Evolutionary conservation across 2,329 filamentous ascomycete species (phyloP), one percentile per base, ranked within the genome.

Genomic region (Calonectria fujianensis): DNA sequence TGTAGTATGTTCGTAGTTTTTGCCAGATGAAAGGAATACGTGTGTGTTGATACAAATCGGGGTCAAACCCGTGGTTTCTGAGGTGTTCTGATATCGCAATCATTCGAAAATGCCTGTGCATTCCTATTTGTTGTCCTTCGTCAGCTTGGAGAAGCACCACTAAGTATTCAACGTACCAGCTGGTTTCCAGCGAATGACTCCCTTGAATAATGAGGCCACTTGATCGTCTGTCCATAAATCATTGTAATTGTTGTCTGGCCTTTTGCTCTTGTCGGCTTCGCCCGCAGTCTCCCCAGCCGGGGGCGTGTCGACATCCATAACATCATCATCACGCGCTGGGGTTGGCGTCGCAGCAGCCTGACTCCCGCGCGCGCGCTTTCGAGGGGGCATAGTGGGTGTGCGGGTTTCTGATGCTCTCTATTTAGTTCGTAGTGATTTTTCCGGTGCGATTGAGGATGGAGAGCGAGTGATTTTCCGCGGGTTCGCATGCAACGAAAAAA

Each of bases 161-260:
- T 32, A 31, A 35, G 18, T 24, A 11, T 48, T 52, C 59, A 29
- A 39, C 83, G 78, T 83, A 95, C 96, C 96, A 51, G 96, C 96
- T n/a, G 97, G 97, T 84, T 99, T 99, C 94, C 95, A 98, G 82
- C 93, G 91, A 77, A 98, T 96, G 78, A 98, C 94, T 68, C 93
- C 95, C 83, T 98, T 98, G 87, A 98, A 95, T 0, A 99, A 89
- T 51, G 95, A 96, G 1, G 95, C 96, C 78, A 98, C 94, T 85
- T 99, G 97, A 82, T 98, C 96, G 81, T 98, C 96, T 5, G 96
- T 98, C 97, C 97, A 99, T 32, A 93, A 91, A 77, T 96, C 95
- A 72, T 92, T 91, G 64, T 75, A 80, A 14, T 79, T 77, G 7
- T 80, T 78, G 14, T 74, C 73, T 5, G 75, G 76, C 14, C 77